phyloP scores from a whole-genome alignment of 1,139 yeast species.

The Debaryomycetaceae sp. region DNA sequence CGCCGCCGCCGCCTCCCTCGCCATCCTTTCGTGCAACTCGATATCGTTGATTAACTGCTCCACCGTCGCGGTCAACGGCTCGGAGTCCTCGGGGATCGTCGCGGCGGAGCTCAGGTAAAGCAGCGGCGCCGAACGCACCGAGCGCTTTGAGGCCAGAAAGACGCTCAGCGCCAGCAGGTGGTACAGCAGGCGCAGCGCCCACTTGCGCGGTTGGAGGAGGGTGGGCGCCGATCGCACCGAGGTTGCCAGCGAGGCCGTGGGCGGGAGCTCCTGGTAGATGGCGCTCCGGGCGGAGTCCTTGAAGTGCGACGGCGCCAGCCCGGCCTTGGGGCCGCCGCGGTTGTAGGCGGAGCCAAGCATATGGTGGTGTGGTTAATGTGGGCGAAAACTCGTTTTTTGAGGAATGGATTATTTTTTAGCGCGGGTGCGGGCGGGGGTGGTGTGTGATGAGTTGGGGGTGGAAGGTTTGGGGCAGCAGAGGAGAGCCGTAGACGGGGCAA shows the following conservation, averaged over 20 bases:
- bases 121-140: slow-evolving; percentile 43
- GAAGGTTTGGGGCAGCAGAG: too few species aligned
- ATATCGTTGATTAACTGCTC: slow-evolving; percentile 45
- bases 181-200: slow-evolving; percentile 14
- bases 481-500: too few species aligned
- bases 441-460: neutral
- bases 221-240: slow-evolving; percentile 18
- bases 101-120: slow-evolving; percentile 41
- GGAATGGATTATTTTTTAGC: neutral
- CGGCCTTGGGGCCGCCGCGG: slow-evolving; percentile 16
- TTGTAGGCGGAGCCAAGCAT: slow-evolving; percentile 41
- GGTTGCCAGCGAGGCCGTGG: slow-evolving; percentile 20
- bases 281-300: slow-evolving; percentile 45
- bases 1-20: slow-evolving; percentile 14
- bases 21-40: slow-evolving; percentile 31
- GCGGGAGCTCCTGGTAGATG: slow-evolving; percentile 41
- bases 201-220: slow-evolving; percentile 11
- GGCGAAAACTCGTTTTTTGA: neutral
- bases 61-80: slow-evolving; percentile 39
- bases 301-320: slow-evolving; percentile 38
- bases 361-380: slow-evolving; percentile 2
- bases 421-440: neutral
- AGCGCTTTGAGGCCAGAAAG: slow-evolving; percentile 34
- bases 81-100: slow-evolving; percentile 46
- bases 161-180: slow-evolving; percentile 30